Evolutionary conservation across 108 stramenopile species (phyloP).

Genomic region (Stephanodiscus minutulus): DNA sequence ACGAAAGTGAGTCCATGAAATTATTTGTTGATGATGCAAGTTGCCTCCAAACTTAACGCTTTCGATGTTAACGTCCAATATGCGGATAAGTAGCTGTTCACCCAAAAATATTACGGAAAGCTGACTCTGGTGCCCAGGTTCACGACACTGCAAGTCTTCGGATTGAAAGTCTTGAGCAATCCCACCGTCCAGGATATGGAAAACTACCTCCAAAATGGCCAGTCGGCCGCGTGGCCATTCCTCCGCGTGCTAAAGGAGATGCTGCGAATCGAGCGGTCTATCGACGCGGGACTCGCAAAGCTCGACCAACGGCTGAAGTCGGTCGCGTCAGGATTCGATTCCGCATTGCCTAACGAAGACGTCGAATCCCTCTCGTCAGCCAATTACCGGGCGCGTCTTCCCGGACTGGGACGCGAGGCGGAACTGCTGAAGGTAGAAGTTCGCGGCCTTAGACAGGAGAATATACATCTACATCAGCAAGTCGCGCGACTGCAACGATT

Average conservation of each 20-base stretch:
- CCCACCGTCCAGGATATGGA: slow-evolving; percentile 87
- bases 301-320: slow-evolving; percentile 59
- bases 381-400: slow-evolving; percentile 38
- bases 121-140: slow-evolving; percentile 49
- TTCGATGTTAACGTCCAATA: no score
- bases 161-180: slow-evolving; percentile 79
- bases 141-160: slow-evolving; percentile 83
- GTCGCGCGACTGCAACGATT: slow-evolving; percentile 36
- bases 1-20: slow-evolving; percentile 58
- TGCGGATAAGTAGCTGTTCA: slow-evolving; percentile 48
- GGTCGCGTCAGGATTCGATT: slow-evolving; percentile 52
- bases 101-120: slow-evolving; percentile 92
- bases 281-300: slow-evolving; percentile 70
- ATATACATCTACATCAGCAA: slow-evolving; percentile 40
- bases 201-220: slow-evolving; percentile 82
- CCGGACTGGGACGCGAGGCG: slow-evolving; percentile 55
- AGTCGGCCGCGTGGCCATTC: slow-evolving; percentile 87
- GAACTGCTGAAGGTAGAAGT: slow-evolving; percentile 57
- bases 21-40: no score
- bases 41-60: no score
- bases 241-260: slow-evolving; percentile 80
- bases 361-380: slow-evolving; percentile 66
- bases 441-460: slow-evolving; percentile 48
- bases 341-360: slow-evolving; percentile 46
- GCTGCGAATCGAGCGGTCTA: slow-evolving; percentile 73